These are phyloP conservation scores for Rhizopus microsporus DNA, from an alignment of 371 early-diverging fungal genomes.

Conservation along the genomic window DNA sequence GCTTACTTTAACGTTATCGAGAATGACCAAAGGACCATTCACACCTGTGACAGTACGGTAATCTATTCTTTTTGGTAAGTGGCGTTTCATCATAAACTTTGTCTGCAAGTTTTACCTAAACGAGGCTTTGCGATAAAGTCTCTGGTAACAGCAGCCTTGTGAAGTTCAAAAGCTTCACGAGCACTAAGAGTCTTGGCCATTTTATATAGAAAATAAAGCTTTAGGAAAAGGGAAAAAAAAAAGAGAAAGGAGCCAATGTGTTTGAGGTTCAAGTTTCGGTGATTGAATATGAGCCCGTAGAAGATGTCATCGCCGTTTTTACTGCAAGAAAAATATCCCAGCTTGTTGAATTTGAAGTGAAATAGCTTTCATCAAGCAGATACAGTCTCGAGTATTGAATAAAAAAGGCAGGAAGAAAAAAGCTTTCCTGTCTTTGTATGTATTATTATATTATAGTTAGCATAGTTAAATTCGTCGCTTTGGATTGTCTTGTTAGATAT, in stretches of 20 bases:
- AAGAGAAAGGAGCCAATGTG: background rate
- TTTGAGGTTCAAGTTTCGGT: background rate
- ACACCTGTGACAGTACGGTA: slow-evolving; percentile 99
- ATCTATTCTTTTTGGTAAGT: slow-evolving; percentile 57
- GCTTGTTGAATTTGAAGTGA: too few species aligned
- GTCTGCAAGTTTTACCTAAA: slow-evolving; percentile 60
- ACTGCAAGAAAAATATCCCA: too few species aligned
- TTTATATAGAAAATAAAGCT: slow-evolving; percentile 1
- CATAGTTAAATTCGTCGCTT: too few species aligned
- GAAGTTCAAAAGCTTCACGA: slow-evolving; percentile 67
- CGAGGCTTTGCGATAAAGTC: slow-evolving; percentile 90
- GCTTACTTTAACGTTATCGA: slow-evolving; percentile 97
- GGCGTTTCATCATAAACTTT: slow-evolving; percentile 4
- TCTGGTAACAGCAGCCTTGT: slow-evolving; percentile 84
- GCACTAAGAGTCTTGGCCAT: slow-evolving; percentile 49
- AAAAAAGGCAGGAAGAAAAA: too few species aligned
- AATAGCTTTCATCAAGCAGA: too few species aligned
- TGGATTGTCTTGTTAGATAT: too few species aligned
- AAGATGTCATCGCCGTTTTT: too few species aligned
- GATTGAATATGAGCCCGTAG: too few species aligned
- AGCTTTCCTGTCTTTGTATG: too few species aligned
- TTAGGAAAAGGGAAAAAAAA: slow-evolving; percentile 9
- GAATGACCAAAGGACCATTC: slow-evolving; percentile 99
- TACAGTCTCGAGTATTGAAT: too few species aligned
- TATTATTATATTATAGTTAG: too few species aligned